These are phyloP conservation scores for Cyclotella atomus DNA, from an alignment of 108 stramenopile genomes.

Conservation along the genomic window DNA sequence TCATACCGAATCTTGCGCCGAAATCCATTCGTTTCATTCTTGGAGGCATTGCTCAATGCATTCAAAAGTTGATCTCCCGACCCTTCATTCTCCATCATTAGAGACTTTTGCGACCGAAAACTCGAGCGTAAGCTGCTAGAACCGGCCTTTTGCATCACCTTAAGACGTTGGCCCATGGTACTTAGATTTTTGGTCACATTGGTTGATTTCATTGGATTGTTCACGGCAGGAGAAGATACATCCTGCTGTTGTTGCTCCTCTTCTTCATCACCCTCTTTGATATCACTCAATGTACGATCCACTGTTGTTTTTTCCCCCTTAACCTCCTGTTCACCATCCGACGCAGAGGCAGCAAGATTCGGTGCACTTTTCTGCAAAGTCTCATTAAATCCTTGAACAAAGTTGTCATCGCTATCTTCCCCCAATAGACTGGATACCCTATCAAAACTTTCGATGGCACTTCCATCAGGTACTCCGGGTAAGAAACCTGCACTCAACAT, in stretches of 20 bases:
- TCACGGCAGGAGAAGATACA: too few relatives aligned
- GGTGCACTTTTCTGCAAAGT: background rate
- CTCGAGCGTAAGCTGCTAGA: background rate
- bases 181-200: background rate
- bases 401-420: conserved; percentile 4
- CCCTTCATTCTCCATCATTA: background rate
- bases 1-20: conserved; percentile 57
- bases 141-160: background rate
- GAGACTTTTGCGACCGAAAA: background rate
- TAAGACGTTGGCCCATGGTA: conserved; percentile 11
- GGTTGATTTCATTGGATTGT: background rate
- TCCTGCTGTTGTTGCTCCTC: background rate
- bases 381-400: background rate
- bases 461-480: background rate
- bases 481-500: background rate
- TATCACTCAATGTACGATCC: background rate
- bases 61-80: conserved; percentile 59
- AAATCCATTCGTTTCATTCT: conserved; percentile 56
- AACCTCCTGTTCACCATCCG: background rate
- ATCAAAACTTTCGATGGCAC: background rate
- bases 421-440: background rate
- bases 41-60: conserved; percentile 76
- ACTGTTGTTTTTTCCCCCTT: background rate
- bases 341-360: background rate
- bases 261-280: background rate